Conservation (phyloP, 2,329 filamentous ascomycete genomes). For the Ophioceras dolichostomum region DNA sequence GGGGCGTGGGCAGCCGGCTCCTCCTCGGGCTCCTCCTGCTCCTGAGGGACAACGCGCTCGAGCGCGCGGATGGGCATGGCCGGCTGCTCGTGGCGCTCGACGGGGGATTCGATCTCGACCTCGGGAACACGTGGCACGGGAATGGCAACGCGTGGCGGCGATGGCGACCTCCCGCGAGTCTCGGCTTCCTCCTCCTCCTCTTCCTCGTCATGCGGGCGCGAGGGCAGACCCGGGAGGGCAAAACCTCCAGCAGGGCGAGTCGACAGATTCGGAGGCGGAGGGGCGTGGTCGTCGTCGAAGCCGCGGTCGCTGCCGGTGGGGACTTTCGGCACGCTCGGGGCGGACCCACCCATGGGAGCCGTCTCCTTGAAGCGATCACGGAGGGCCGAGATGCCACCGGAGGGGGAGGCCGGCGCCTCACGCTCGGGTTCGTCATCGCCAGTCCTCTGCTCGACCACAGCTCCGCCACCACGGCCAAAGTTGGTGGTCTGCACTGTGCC, state of each 20-base stretch:
- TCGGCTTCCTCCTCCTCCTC: slow-evolving; percentile 42
- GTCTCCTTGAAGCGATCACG: slow-evolving; percentile 73
- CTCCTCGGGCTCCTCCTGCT: slow-evolving; percentile 51
- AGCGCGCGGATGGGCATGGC: slow-evolving; percentile 37
- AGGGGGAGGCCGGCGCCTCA: slow-evolving; percentile 36
- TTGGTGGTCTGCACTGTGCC: slow-evolving; percentile 65
- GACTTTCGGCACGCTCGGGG: slow-evolving; percentile 19
- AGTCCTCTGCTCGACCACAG: slow-evolving; percentile 46
- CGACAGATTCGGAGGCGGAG: slow-evolving; percentile 51
- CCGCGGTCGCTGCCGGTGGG: slow-evolving; percentile 17
- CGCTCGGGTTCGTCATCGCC: slow-evolving; percentile 35
- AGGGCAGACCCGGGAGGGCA: slow-evolving; percentile 65
- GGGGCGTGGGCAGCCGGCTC: slow-evolving; percentile 44
- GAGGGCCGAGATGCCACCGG: slow-evolving; percentile 59
- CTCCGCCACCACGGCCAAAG: slow-evolving; percentile 49
- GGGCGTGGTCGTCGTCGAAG: slow-evolving; percentile 34
- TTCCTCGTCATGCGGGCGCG: slow-evolving; percentile 41
- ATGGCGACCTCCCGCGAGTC: slow-evolving; percentile 39
- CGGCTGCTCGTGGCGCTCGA: slow-evolving; percentile 42
- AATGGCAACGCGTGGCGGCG: slow-evolving; percentile 75
- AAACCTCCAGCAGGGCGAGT: slow-evolving; percentile 65
- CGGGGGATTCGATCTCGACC: slow-evolving; percentile 36
- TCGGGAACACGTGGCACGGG: slow-evolving; percentile 59
- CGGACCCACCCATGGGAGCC: slow-evolving; percentile 50
- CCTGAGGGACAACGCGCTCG: slow-evolving; percentile 46